Evolutionary conservation across 1,284 basidiomycete species (phyloP), one percentile per base, ranked within the genome.

Genomic region (Rhodotorula sp.): DNA sequence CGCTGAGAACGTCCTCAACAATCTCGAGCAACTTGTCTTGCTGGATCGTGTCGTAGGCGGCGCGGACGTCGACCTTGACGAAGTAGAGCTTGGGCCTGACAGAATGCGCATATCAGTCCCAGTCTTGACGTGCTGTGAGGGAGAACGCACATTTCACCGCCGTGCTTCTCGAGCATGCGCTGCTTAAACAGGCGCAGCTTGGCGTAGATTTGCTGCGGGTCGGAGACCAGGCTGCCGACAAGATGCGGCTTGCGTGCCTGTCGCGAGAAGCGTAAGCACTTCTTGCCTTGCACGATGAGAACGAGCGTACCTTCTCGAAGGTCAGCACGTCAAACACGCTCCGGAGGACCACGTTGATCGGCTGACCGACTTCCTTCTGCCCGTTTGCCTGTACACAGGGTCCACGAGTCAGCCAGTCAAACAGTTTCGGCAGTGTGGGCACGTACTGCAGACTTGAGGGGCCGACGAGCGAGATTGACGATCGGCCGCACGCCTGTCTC

Each of bases 1-100:
- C 87, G 3, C 88, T 88, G 48, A 97, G 85, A 13, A 95, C 79
- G 2, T 87, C 82, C 34, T 86, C 85, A 52, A 98, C 81, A 45
- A 99, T 92, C 49, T 87, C 83, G 21, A 99, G 82, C 60, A 99
- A 82, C 78, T 90, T 94, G 34, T 86, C 85, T 80, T 99, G 97
- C 56, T 94, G 89, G 74, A 99, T 98, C 0, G 91, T 93, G 81
- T 99, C 97, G 83, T 98, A 99, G 72, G 94, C 97, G 1, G 93
- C 90, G 72, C 91, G 89, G 21, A 99, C 92, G 79, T 99, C 97
- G 45, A 97, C 88, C 81, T 99, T 99, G 72, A 95, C 93, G 78
- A 99, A 96, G 80, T 94, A 98, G 7, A 97, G 81, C 74, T 88
- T 88, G 0, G 92, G 92, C 34, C 93, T 94, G 23, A 4, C 9